Conservation (phyloP, 441 rosid species). For the Gossypium schwendimanii region DNA sequence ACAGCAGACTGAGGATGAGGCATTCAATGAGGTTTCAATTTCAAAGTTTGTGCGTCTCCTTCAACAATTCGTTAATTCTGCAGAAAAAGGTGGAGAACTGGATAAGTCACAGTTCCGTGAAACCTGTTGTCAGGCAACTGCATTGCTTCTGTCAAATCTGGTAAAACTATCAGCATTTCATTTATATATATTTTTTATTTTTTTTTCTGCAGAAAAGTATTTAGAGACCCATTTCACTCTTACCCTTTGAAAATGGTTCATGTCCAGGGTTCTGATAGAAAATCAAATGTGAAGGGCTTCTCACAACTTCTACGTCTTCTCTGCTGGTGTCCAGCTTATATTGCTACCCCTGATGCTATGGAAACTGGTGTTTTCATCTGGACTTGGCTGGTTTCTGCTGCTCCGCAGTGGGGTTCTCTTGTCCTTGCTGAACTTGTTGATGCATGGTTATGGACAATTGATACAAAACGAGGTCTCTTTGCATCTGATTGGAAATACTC, state of each 20-base stretch:
- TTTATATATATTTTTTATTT: neutral
- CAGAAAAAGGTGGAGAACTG: conserved; percentile 87
- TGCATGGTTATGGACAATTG: conserved; percentile 99
- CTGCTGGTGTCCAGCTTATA: conserved; percentile 99
- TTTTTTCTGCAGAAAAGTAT: neutral
- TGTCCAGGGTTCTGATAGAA: conserved; percentile 61
- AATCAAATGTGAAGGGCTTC: conserved; percentile 77
- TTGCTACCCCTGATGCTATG: conserved; percentile 91
- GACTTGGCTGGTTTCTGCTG: conserved; percentile 99
- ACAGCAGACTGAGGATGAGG: conserved; percentile 63
- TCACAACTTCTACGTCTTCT: conserved; percentile 90
- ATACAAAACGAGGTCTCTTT: conserved; percentile 90
- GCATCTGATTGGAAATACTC: conserved; percentile 72
- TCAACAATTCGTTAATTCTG: conserved; percentile 80
- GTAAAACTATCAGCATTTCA: conserved; percentile 30
- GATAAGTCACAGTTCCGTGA: conserved; percentile 83
- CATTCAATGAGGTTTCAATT: conserved; percentile 82
- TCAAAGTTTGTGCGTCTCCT: conserved; percentile 78
- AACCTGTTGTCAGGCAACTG: conserved; percentile 93
- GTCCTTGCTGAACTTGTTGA: conserved; percentile 98
- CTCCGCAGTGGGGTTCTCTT: conserved; percentile 85
- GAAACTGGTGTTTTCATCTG: conserved; percentile 95
- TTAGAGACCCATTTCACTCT: neutral
- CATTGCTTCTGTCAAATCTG: conserved; percentile 88
- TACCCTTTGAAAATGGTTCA: conserved; percentile 16